These are phyloP conservation scores for Discostella stelligeroides DNA, from an alignment of 108 stramenopile species.

Conservation along the genomic window DNA sequence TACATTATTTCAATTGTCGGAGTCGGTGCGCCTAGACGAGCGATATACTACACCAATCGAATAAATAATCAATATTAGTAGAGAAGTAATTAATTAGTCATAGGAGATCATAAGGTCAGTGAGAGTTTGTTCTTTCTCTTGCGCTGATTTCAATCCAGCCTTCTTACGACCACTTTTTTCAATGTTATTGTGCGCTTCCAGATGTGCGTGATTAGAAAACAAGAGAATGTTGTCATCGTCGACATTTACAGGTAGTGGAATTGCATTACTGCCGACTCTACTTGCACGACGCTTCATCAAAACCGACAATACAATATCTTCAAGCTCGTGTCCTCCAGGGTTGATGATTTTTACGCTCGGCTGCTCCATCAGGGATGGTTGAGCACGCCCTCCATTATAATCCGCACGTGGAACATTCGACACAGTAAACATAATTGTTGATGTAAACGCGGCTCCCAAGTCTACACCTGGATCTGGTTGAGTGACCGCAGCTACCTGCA, in stretches of 20 bases:
- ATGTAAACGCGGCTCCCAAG: neutral
- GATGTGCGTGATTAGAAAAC: no score
- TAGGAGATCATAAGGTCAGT: neutral
- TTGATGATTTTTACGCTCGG: neutral
- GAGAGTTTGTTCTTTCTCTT: neutral
- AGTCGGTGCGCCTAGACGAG: neutral
- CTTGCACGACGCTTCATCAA: neutral
- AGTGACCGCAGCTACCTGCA: neutral
- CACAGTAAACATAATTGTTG: slow-evolving; percentile 4
- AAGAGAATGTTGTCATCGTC: neutral
- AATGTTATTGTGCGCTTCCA: no score
- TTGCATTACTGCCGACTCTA: neutral
- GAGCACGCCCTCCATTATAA: neutral
- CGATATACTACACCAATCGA: neutral
- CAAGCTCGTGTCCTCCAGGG: neutral
- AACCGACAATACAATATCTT: neutral
- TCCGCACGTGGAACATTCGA: neutral
- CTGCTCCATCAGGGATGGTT: neutral
- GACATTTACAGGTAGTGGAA: neutral
- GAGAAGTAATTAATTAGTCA: no score
- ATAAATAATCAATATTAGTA: neutral
- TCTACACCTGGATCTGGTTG: neutral
- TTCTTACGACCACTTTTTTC: no score
- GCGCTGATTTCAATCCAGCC: no score
- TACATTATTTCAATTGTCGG: no score